These are phyloP conservation scores for Fusarium concolor DNA, from an alignment of 2,329 filamentous ascomycete species.

Conservation along the genomic window DNA sequence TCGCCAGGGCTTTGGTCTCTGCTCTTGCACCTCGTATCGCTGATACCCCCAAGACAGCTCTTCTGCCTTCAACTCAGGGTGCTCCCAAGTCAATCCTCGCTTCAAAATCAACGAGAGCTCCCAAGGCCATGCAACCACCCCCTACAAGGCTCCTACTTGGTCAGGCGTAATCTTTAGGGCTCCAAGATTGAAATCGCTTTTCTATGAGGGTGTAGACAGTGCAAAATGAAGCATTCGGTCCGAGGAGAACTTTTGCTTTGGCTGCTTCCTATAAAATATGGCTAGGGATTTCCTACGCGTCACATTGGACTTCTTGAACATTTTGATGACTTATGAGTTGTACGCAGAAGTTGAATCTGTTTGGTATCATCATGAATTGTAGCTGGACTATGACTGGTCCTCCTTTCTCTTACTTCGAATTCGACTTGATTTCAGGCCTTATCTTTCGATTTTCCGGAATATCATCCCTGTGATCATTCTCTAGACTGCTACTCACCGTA, in stretches of 20 bases:
- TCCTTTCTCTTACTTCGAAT: neutral
- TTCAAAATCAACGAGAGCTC: slow-evolving; percentile 1
- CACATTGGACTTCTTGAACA: neutral
- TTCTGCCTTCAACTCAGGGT: slow-evolving; percentile 9
- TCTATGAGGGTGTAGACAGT: neutral
- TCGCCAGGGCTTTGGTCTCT: slow-evolving; percentile 12
- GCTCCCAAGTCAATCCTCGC: slow-evolving; percentile 14
- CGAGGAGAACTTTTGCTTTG: neutral
- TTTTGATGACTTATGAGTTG: neutral
- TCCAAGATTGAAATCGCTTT: rapidly evolving
- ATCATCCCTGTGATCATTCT: too few species aligned
- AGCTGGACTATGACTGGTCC: neutral
- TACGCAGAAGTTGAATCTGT: neutral
- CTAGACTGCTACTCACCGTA: too few species aligned
- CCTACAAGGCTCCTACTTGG: neutral
- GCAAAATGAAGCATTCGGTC: neutral
- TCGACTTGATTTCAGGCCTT: too few species aligned
- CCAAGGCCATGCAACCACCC: neutral
- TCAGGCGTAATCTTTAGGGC: neutral
- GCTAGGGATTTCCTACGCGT: neutral
- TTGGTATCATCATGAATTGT: neutral
- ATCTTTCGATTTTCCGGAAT: too few species aligned
- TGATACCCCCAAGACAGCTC: slow-evolving; percentile 4
- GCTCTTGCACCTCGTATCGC: slow-evolving; percentile 12
- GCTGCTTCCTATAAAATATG: neutral